Evolutionary conservation across 495 filamentous ascomycete species (phyloP).

Genomic region (Podospora pseudocomata): DNA sequence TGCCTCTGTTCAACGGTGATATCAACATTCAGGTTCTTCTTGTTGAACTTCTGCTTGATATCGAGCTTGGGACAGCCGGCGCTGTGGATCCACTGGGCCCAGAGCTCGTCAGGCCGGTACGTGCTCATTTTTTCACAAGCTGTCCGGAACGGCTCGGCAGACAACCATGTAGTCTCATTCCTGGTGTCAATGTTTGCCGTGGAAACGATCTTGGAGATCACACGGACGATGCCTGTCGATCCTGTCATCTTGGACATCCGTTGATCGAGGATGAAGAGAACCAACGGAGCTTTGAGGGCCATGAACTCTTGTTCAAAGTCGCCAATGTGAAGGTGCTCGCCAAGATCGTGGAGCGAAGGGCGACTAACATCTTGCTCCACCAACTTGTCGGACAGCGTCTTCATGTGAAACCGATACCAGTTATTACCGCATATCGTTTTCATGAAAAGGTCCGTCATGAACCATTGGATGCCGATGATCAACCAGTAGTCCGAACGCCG

Average conservation of each 20-base stretch:
- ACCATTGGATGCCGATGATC: slow-evolving; percentile 86
- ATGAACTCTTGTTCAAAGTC: slow-evolving; percentile 82
- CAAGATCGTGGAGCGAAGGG: slow-evolving; percentile 77
- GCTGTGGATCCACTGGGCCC: slow-evolving; percentile 86
- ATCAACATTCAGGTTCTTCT: slow-evolving; percentile 93
- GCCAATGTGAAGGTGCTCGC: slow-evolving; percentile 73
- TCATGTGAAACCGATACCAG: slow-evolving; percentile 87
- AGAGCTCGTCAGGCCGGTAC: slow-evolving; percentile 79
- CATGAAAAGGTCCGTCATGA: slow-evolving; percentile 90
- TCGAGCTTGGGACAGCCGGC: slow-evolving; percentile 84
- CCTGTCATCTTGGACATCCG: slow-evolving; percentile 83
- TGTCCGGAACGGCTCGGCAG: slow-evolving; percentile 68
- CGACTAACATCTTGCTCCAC: slow-evolving; percentile 77
- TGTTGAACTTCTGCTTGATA: slow-evolving; percentile 88
- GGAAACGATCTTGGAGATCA: slow-evolving; percentile 75
- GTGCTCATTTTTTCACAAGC: slow-evolving; percentile 84
- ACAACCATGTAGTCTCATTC: slow-evolving; percentile 65
- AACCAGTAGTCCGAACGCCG: slow-evolving; percentile 82
- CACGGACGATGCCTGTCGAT: slow-evolving; percentile 75
- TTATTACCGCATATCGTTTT: slow-evolving; percentile 87
- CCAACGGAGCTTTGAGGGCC: slow-evolving; percentile 82
- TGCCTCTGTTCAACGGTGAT: slow-evolving; percentile 86
- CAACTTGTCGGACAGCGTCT: slow-evolving; percentile 74
- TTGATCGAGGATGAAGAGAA: slow-evolving; percentile 90
- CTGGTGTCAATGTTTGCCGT: slow-evolving; percentile 79